Conservation (phyloP, 257 asterid genomes). For the Penstemon davidsonii region DNA sequence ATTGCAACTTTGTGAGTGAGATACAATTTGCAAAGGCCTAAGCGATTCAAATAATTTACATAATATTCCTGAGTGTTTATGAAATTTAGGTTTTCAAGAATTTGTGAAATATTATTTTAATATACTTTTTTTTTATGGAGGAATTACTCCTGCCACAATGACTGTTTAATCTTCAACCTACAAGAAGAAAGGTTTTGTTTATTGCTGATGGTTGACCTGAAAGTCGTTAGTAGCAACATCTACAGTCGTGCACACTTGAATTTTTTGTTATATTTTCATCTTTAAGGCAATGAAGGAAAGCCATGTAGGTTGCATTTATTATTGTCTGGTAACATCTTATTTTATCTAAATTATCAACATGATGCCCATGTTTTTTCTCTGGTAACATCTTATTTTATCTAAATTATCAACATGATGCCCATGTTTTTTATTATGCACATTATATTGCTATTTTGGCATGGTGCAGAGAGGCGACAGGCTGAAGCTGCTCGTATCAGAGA, state of each 20-base stretch:
- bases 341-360: neutral
- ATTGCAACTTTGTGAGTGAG: neutral
- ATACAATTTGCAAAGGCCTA: too few relatives aligned
- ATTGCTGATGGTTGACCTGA: neutral
- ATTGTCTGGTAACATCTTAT: neutral
- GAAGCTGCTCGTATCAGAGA: slow-evolving; percentile 93
- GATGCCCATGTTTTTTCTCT: neutral
- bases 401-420: too few relatives aligned
- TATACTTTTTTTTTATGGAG: neutral
- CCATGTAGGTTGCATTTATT: neutral
- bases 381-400: neutral
- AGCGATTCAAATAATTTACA: too few relatives aligned
- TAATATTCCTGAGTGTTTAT: neutral
- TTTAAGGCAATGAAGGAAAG: neutral
- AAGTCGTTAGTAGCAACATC: neutral
- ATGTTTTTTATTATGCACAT: neutral
- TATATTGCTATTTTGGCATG: slow-evolving; percentile 2
- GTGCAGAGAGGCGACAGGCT: slow-evolving; percentile 83
- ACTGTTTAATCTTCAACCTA: neutral
- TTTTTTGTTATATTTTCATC: neutral
- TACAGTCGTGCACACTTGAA: neutral
- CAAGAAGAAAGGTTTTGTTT: neutral
- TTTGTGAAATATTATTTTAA: too few relatives aligned
- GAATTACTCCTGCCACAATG: neutral
- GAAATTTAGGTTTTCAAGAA: neutral